Percentiles rank a stretch among this genome's conserved stretches.
Conservation (phyloP, 108 stramenopile genomes). For the Tribonema minus region DNA sequence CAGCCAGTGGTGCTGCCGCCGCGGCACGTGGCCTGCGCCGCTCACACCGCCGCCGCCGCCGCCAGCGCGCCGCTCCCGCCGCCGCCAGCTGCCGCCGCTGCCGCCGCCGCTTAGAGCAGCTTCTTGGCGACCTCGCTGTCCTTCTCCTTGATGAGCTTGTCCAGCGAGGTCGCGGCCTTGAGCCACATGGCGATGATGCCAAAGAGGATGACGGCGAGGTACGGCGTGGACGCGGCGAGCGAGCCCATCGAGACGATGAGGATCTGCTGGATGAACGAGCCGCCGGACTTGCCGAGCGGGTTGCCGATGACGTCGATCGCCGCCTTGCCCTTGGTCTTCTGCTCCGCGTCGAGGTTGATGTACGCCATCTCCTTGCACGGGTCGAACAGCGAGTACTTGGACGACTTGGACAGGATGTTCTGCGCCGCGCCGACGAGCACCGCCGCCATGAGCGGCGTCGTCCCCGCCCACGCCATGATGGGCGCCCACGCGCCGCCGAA, state of each 20-base stretch:
- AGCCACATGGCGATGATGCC: conserved; percentile 50
- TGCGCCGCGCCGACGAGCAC: conserved; percentile 88
- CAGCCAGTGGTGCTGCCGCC: neutral
- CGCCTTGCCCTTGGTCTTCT: conserved; percentile 97
- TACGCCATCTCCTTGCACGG: conserved; percentile 99
- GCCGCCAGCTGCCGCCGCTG: neutral
- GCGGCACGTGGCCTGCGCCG: neutral
- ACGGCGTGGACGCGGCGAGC: conserved; percentile 54
- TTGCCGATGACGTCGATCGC: conserved; percentile 97
- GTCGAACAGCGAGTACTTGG: conserved; percentile 89
- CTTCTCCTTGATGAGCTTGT: conserved; percentile 46
- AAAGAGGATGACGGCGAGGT: conserved; percentile 48
- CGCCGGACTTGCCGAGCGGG: conserved; percentile 88
- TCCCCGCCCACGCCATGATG: conserved; percentile 70
- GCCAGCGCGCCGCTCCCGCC: neutral
- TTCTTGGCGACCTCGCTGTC: neutral
- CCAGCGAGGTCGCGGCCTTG: conserved; percentile 43
- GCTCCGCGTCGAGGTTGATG: conserved; percentile 92
- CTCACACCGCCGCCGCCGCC: neutral
- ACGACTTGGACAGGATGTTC: conserved; percentile 86
- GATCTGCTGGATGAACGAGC: conserved; percentile 35
- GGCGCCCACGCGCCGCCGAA: conserved; percentile 70
- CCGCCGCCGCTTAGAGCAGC: neutral
- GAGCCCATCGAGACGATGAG: conserved; percentile 50
- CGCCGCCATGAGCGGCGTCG: conserved; percentile 87